Conservation (phyloP, 768 basidiomycete genomes). For the Boletus coccyginus region DNA sequence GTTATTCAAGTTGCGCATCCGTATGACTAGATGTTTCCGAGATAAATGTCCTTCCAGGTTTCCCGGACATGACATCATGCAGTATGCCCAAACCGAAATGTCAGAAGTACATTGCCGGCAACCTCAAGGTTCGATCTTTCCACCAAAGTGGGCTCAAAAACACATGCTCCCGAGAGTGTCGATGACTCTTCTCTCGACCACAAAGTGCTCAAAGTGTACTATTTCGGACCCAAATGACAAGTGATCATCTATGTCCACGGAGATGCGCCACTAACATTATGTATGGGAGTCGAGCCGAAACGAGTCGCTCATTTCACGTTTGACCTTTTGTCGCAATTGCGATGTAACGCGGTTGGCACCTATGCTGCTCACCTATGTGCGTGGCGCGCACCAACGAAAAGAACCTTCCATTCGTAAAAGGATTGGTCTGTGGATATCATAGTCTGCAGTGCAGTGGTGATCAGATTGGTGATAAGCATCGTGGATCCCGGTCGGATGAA, state of each 20-base stretch:
- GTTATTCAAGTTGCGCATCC: constrained; percentile 1
- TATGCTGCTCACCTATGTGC: constrained; percentile 1
- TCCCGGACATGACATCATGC: constrained; percentile 2
- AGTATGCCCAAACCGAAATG: not conserved
- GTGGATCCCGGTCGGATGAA: not conserved
- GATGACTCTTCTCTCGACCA: constrained; percentile 7
- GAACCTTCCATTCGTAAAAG: not conserved
- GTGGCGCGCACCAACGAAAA: constrained; percentile 4
- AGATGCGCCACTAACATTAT: constrained; percentile 22
- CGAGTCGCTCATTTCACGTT: constrained; percentile 1
- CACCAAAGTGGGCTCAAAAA: constrained; percentile 4
- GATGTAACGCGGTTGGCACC: not conserved
- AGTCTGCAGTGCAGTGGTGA: not conserved
- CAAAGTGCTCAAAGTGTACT: constrained; percentile 7
- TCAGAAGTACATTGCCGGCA: not conserved
- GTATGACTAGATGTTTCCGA: constrained; percentile 19
- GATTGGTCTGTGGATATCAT: not conserved
- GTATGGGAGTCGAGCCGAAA: constrained; percentile 8
- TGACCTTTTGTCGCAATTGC: constrained; percentile 4
- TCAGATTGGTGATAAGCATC: constrained; percentile 4
- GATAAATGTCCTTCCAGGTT: constrained; percentile 3
- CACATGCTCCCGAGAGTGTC: constrained; percentile 24
- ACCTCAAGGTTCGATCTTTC: constrained; percentile 14
- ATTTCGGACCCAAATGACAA: not conserved
- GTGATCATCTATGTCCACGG: constrained; percentile 11